A percentile compares a stretch with the other conserved stretches of the same genome.
phyloP scores from a whole-genome alignment of 257 asterid genomes.

The Solanum raphanifolium region DNA sequence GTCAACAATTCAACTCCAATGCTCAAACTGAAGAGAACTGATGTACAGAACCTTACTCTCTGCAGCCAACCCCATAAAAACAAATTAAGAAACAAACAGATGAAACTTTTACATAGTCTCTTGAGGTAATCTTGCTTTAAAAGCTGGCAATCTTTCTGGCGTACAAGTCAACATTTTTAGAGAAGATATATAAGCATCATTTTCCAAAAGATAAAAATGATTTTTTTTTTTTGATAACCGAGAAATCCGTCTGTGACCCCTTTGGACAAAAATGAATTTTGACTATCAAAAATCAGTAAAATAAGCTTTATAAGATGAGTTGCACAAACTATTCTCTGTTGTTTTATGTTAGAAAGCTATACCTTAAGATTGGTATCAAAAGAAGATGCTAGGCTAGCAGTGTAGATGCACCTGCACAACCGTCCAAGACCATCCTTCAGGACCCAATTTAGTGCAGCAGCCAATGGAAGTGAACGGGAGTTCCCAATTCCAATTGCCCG shows the following conservation, averaged over 20 bases:
- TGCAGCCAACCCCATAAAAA: slow-evolving; percentile 23
- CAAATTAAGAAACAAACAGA: slow-evolving; percentile 3
- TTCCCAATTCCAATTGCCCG: slow-evolving; percentile 95
- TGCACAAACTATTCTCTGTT: not conserved
- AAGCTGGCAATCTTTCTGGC: not conserved
- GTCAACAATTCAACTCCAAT: slow-evolving; percentile 91
- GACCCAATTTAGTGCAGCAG: slow-evolving; percentile 97
- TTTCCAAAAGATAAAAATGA: not conserved
- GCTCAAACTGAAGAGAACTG: slow-evolving; percentile 82
- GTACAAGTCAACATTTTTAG: not conserved
- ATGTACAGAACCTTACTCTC: slow-evolving; percentile 92
- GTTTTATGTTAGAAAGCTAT: not conserved
- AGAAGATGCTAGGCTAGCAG: slow-evolving; percentile 88
- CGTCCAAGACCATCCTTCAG: slow-evolving; percentile 97
- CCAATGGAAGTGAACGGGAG: slow-evolving; percentile 81
- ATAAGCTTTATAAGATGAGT: not conserved
- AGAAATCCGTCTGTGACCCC: too few species aligned
- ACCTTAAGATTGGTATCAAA: slow-evolving; percentile 97
- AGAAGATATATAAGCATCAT: not conserved
- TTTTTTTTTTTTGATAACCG: too few species aligned
- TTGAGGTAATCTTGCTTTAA: not conserved
- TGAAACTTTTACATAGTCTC: not conserved
- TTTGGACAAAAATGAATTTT: not conserved
- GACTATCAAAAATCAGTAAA: not conserved
- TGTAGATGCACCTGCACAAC: slow-evolving; percentile 83